These are phyloP conservation scores for Pseudocercospora cruenta DNA, from an alignment of 2,329 filamentous ascomycete species.

Conservation along the genomic window DNA sequence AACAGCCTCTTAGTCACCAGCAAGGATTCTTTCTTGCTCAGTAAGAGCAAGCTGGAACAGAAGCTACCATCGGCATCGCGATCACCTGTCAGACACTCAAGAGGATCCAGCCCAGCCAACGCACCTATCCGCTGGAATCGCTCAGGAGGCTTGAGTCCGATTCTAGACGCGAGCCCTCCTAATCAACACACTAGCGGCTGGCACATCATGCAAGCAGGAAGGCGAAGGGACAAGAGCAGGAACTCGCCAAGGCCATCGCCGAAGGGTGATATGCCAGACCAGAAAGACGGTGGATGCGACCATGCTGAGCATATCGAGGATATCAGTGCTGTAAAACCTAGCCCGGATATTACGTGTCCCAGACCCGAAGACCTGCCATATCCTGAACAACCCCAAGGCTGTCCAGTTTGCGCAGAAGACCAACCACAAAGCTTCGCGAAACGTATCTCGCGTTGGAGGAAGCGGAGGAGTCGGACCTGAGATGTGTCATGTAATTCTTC, in stretches of 20 bases:
- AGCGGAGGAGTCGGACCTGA: background rate
- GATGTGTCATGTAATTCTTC: background rate
- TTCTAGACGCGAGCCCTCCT: slow-evolving; percentile 38
- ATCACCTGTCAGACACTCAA: background rate
- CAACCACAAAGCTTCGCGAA: slow-evolving; percentile 29
- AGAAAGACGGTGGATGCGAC: slow-evolving; percentile 5
- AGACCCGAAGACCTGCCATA: slow-evolving; percentile 20
- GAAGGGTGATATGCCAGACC: background rate
- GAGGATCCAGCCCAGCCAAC: background rate
- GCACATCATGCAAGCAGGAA: slow-evolving; percentile 1
- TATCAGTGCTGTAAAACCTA: background rate
- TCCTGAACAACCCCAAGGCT: slow-evolving; percentile 31
- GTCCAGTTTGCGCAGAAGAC: slow-evolving; percentile 34
- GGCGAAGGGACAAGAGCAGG: slow-evolving; percentile 5
- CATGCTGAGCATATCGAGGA: background rate
- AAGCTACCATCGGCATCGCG: slow-evolving; percentile 22
- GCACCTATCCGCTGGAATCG: slow-evolving; percentile 17
- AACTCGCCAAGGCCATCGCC: background rate
- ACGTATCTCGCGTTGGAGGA: slow-evolving; percentile 16
- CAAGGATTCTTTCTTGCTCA: slow-evolving; percentile 35
- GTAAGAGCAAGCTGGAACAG: slow-evolving; percentile 31
- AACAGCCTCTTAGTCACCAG: slow-evolving; percentile 26
- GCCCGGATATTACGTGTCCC: background rate
- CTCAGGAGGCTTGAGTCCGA: slow-evolving; percentile 34
- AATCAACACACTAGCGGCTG: slow-evolving; percentile 11